Evolutionary conservation across 1,284 basidiomycete species (phyloP).

Genomic region (Agroathelia rolfsii): DNA sequence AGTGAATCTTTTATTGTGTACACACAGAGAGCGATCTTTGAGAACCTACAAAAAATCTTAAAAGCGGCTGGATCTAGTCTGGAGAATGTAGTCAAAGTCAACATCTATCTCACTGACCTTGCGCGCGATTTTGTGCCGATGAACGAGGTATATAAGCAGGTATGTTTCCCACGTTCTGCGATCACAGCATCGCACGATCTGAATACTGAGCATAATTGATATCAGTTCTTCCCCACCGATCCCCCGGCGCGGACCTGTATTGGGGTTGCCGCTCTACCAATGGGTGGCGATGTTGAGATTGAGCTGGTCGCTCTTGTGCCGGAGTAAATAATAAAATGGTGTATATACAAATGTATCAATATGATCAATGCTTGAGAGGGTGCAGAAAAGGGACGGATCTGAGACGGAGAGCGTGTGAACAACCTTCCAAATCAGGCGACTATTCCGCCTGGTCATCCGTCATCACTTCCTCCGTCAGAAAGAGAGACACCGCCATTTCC

Average conservation of each 20-base stretch:
- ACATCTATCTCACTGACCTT: conserved; percentile 48
- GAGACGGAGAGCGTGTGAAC: too few species aligned
- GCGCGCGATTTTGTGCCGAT: conserved; percentile 38
- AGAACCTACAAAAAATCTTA: conserved; percentile 50
- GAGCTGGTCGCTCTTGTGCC: conserved; percentile 50
- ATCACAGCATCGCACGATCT: not conserved
- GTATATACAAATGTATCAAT: too few species aligned
- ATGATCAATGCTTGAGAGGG: too few species aligned
- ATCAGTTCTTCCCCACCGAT: conserved; percentile 41
- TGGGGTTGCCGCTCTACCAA: conserved; percentile 48
- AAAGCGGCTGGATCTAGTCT: conserved; percentile 49
- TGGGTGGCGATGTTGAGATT: conserved; percentile 55
- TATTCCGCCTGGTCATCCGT: too few species aligned
- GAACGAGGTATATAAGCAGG: conserved; percentile 45
- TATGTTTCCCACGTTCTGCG: conserved; percentile 14
- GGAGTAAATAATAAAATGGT: not conserved
- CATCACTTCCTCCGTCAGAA: too few species aligned
- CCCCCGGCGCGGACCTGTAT: conserved; percentile 61
- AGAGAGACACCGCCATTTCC: too few species aligned
- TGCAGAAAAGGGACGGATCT: too few species aligned
- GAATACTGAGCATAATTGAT: not conserved
- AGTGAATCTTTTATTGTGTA: too few species aligned
- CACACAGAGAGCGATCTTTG: conserved; percentile 45
- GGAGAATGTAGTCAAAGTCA: conserved; percentile 52
- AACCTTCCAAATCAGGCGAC: too few species aligned